Conservation (phyloP, 78 protist species). For the Dictyostelium intermedium region DNA sequence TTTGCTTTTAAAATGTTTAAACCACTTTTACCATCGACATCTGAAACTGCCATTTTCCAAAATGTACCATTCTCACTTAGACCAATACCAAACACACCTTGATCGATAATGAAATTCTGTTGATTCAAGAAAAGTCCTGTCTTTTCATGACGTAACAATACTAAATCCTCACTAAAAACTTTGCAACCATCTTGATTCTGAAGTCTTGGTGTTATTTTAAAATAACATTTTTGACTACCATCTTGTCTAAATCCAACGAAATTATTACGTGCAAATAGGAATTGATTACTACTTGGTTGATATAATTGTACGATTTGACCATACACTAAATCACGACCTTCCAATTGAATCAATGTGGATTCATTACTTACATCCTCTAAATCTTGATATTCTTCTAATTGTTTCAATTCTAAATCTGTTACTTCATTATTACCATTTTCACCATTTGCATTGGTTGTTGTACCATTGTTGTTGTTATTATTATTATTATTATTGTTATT, state of each 20-base stretch:
- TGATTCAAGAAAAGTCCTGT: conserved; percentile 39
- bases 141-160: conserved; percentile 59
- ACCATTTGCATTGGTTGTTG: neutral
- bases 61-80: conserved; percentile 32
- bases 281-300: conserved; percentile 57
- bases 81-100: conserved; percentile 57
- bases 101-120: conserved; percentile 34
- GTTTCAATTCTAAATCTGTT: conserved; percentile 39
- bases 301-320: conserved; percentile 66
- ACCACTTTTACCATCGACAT: conserved; percentile 65
- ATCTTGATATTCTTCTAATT: conserved; percentile 70
- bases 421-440: neutral
- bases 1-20: conserved; percentile 5
- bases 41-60: conserved; percentile 47
- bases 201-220: conserved; percentile 53
- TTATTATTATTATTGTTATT: neutral
- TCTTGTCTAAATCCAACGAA: conserved; percentile 51
- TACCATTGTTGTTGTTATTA: neutral
- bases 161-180: conserved; percentile 36
- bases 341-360: conserved; percentile 52
- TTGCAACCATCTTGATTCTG: conserved; percentile 22
- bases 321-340: conserved; percentile 64
- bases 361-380: conserved; percentile 66
- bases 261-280: conserved; percentile 43
- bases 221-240: conserved; percentile 73